phyloP scores from a whole-genome alignment of 2,329 filamentous ascomycete species.

The Botrytis tulipae region DNA sequence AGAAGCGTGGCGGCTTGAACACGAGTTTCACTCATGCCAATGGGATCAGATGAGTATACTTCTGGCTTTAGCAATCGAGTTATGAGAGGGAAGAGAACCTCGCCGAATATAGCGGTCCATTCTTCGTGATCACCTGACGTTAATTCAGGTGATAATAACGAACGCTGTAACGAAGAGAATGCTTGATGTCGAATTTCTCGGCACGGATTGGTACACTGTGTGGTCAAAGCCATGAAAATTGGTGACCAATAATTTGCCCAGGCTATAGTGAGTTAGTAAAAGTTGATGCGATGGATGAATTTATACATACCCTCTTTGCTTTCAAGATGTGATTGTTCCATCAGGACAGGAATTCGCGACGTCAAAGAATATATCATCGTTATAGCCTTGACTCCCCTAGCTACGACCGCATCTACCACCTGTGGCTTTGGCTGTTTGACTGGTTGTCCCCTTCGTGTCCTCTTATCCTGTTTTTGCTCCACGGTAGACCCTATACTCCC shows the following conservation, averaged over 20 bases:
- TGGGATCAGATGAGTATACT: constrained; percentile 84
- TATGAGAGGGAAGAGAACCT: constrained; percentile 91
- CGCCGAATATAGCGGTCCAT: constrained; percentile 92
- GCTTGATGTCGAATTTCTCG: constrained; percentile 89
- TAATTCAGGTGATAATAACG: constrained; percentile 79
- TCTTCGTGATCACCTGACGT: constrained; percentile 81
- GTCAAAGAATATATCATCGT: constrained; percentile 80
- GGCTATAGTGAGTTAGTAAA: constrained; percentile 45
- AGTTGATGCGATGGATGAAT: neutral
- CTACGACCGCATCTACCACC: constrained; percentile 67
- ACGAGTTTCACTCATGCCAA: constrained; percentile 93
- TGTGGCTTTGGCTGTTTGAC: constrained; percentile 44
- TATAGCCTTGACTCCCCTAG: constrained; percentile 77
- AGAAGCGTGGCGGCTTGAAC: constrained; percentile 88
- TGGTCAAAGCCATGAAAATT: constrained; percentile 83
- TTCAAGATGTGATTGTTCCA: constrained; percentile 91
- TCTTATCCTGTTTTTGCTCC: constrained; percentile 65
- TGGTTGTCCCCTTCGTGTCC: constrained; percentile 42
- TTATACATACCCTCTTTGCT: constrained; percentile 56
- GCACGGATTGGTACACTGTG: constrained; percentile 91
- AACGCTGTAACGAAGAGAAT: constrained; percentile 80
- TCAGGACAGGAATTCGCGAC: constrained; percentile 76
- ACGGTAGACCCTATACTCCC: constrained; percentile 69
- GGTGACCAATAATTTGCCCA: constrained; percentile 99
- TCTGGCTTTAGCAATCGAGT: constrained; percentile 86